Evolutionary conservation across 2,329 filamentous ascomycete genomes (phyloP).

Genomic region (Dactylellina sp.): DNA sequence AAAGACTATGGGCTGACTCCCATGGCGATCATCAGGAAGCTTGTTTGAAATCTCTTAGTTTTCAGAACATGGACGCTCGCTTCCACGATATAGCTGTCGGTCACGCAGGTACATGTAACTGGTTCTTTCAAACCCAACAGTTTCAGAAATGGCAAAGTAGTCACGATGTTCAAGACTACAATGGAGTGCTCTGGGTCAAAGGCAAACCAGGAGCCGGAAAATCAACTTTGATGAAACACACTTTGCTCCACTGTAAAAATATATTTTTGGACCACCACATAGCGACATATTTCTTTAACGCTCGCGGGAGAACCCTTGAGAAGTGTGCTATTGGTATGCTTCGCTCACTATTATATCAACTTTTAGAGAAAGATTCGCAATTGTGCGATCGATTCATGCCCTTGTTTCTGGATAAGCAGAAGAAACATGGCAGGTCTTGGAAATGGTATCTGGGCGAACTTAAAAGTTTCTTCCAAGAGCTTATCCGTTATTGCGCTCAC

Average conservation of each 20-base stretch:
- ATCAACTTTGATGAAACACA: constrained; percentile 60
- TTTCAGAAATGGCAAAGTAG: constrained; percentile 58
- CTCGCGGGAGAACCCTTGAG: constrained; percentile 57
- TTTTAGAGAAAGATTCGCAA: constrained; percentile 38
- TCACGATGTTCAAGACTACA: constrained; percentile 30
- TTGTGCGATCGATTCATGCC: constrained; percentile 24
- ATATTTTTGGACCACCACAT: constrained; percentile 40
- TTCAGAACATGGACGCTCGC: constrained; percentile 56
- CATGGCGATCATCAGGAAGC: no score
- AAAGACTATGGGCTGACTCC: constrained; percentile 26
- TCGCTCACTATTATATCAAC: constrained; percentile 58
- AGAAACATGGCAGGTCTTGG: constrained; percentile 29
- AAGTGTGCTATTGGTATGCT: constrained; percentile 58
- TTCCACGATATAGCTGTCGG: constrained; percentile 48
- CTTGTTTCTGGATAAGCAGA: constrained; percentile 42
- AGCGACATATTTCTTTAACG: constrained; percentile 59
- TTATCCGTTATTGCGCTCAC: not conserved
- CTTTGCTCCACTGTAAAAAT: constrained; percentile 25
- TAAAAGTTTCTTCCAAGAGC: constrained; percentile 11
- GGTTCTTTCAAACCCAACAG: constrained; percentile 57
- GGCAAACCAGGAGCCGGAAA: constrained; percentile 61
- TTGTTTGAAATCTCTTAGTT: constrained; percentile 56
- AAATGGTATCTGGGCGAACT: constrained; percentile 29
- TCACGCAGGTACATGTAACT: constrained; percentile 58
- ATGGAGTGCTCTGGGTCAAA: constrained; percentile 61